A percentile compares a stretch with the other conserved stretches of the same genome.
Evolutionary conservation across 1,284 basidiomycete genomes (phyloP).

Genomic region (Cryptococcus deneoformans): DNA sequence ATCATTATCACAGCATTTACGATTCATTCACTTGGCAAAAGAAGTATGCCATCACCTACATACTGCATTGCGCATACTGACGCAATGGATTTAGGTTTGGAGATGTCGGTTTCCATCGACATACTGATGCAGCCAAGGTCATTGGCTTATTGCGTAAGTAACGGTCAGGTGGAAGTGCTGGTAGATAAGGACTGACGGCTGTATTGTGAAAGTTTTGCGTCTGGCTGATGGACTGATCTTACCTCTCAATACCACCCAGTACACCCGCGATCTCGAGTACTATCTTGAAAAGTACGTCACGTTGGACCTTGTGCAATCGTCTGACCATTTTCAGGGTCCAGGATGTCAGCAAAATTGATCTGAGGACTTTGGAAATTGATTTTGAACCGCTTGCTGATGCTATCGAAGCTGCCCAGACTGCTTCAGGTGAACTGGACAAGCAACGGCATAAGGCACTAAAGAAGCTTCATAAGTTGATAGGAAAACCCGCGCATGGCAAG

Average conservation of each 20-base stretch:
- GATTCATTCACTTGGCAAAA: constrained; percentile 70
- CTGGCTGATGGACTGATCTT: constrained; percentile 59
- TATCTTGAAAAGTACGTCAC: constrained; percentile 56
- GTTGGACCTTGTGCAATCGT: not conserved
- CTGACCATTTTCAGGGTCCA: constrained; percentile 53
- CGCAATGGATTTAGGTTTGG: constrained; percentile 53
- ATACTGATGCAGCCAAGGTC: constrained; percentile 66
- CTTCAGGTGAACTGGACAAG: constrained; percentile 58
- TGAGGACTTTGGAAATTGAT: constrained; percentile 44
- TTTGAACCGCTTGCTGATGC: constrained; percentile 55
- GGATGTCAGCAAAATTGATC: constrained; percentile 41
- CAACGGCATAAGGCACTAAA: constrained; percentile 52
- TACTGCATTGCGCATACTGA: not conserved
- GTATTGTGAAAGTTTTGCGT: constrained; percentile 53
- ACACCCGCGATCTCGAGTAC: constrained; percentile 60
- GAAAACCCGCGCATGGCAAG: constrained; percentile 21
- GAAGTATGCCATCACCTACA: constrained; percentile 17
- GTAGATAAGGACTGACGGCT: not conserved
- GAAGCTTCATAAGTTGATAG: constrained; percentile 44
- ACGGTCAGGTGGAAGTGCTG: not conserved
- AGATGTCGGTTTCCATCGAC: constrained; percentile 71
- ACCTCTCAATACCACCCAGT: constrained; percentile 75
- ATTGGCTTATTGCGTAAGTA: constrained; percentile 56
- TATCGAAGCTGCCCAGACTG: constrained; percentile 56
- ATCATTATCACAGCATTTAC: constrained; percentile 71